Evolutionary conservation across 345 rosid genomes (phyloP), one percentile per base, ranked within the genome.

Genomic region (Carallia brachiata): DNA sequence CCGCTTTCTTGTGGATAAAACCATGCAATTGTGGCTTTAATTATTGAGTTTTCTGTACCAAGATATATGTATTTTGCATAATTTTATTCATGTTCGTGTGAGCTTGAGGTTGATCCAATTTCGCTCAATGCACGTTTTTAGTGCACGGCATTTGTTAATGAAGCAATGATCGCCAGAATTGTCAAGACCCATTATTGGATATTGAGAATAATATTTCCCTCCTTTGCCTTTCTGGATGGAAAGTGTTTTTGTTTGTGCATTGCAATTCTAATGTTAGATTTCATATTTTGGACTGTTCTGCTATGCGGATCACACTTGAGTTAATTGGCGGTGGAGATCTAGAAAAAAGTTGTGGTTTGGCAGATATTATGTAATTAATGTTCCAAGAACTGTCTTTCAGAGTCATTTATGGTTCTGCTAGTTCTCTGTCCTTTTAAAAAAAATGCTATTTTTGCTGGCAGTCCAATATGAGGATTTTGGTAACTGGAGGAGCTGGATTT

Each of bases 401-500:
- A 5, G 30, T n/a, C 2, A 6, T 27, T 16, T 5, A 27, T 36
- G 52, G 36, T 6, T n/a, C 2, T 44, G 57, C 48, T 34, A 5
- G 64, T 16, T 30, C 9, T 48, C 6, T 63, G 28, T 44, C 27
- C 47, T 68, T 39, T 63, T 6, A n/a, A 6, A 19, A 13, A 56
- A n/a, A 0, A 6, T 63, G 36, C 36, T 61, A n/a, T 36, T 23
- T 67, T 62, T 36, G 1, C 28, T 63, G 62, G 66, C 72, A 78
- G 82, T 70, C 82, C 32, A 74, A 78, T 52, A 70, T 78, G 82
- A 78, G 82, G 63, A 78, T 78, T 67, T 78, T 78, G 70, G 65
- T 78, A 6, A 78, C 72, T 50, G 82, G 78, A 70, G 82, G 82
- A 53, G 82, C 82, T 67, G 82, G 82, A 27, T 78, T 78, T 56